Evolutionary conservation across 2,329 filamentous ascomycete genomes (phyloP).

Genomic region (Paracamarosporium sp.): DNA sequence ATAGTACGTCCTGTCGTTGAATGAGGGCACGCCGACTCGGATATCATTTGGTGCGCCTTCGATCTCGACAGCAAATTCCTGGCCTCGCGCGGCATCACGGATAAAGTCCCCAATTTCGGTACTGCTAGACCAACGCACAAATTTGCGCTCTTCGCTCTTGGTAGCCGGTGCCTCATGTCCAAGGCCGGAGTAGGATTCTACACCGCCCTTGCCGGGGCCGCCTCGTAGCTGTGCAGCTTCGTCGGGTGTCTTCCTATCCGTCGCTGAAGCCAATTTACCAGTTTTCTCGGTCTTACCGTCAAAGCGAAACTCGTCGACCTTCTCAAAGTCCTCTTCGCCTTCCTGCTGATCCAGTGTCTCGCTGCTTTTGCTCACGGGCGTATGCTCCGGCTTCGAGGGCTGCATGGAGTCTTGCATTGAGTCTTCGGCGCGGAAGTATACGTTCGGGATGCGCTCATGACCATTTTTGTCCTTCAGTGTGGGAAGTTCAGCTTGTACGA

Average conservation of each 20-base stretch:
- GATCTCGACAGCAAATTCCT: slow-evolving; percentile 85
- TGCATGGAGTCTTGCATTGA: slow-evolving; percentile 65
- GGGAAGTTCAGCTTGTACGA: slow-evolving; percentile 88
- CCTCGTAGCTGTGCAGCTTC: slow-evolving; percentile 51
- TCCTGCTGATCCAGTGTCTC: slow-evolving; percentile 31
- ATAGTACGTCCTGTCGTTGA: slow-evolving; percentile 90
- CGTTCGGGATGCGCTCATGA: slow-evolving; percentile 72
- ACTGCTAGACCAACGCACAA: slow-evolving; percentile 86
- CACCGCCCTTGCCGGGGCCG: slow-evolving; percentile 62
- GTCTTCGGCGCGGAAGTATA: slow-evolving; percentile 83
- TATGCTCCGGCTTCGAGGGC: slow-evolving; percentile 29
- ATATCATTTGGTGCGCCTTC: slow-evolving; percentile 74
- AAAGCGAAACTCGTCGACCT: slow-evolving; percentile 58
- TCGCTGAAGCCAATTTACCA: slow-evolving; percentile 39
- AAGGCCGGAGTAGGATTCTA: slow-evolving; percentile 74
- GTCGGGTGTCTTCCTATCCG: slow-evolving; percentile 34
- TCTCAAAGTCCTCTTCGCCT: slow-evolving; percentile 51
- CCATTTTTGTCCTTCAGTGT: slow-evolving; percentile 67
- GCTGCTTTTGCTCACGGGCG: slow-evolving; percentile 34
- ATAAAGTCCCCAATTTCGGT: slow-evolving; percentile 96
- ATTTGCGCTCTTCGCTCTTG: slow-evolving; percentile 61
- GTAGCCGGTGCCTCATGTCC: slow-evolving; percentile 63
- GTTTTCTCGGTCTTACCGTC: slow-evolving; percentile 57
- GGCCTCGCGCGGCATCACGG: slow-evolving; percentile 81
- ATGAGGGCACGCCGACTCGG: slow-evolving; percentile 81